Conservation (phyloP, 495 filamentous ascomycete species). For the Penicillium manginii region DNA sequence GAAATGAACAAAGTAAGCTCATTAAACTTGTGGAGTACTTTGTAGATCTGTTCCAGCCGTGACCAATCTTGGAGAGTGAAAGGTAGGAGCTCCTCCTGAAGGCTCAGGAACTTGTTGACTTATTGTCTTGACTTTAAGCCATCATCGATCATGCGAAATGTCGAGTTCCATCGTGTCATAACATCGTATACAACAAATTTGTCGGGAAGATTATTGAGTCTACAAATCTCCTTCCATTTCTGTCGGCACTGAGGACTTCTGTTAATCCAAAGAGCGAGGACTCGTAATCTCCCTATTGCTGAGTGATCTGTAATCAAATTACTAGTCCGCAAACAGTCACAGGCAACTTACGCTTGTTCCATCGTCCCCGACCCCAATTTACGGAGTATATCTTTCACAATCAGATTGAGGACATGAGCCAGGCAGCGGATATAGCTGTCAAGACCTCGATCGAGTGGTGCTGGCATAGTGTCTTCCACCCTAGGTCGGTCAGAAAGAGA, state of each 20-base stretch:
- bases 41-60: constrained; percentile 7
- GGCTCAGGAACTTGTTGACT: neutral
- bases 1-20: no score
- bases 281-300: constrained; percentile 11
- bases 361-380: constrained; percentile 1
- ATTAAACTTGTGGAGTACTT: neutral
- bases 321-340: neutral
- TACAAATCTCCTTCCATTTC: constrained; percentile 14
- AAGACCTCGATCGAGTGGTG: neutral
- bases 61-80: constrained; percentile 8
- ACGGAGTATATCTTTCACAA: constrained; percentile 18
- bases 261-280: constrained; percentile 17
- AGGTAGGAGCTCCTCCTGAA: neutral
- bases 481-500: neutral
- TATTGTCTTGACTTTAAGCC: no score
- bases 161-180: constrained; percentile 16
- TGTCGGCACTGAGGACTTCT: constrained; percentile 16
- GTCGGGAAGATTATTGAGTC: neutral
- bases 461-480: constrained; percentile 2
- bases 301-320: constrained; percentile 4
- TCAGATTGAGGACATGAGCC: constrained; percentile 20
- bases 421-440: constrained; percentile 22
- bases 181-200: constrained; percentile 20
- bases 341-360: neutral
- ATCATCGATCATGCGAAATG: constrained; percentile 13